These are phyloP conservation scores for Kwoniella pini DNA, from an alignment of 768 basidiomycete genomes.

Conservation along the genomic window DNA sequence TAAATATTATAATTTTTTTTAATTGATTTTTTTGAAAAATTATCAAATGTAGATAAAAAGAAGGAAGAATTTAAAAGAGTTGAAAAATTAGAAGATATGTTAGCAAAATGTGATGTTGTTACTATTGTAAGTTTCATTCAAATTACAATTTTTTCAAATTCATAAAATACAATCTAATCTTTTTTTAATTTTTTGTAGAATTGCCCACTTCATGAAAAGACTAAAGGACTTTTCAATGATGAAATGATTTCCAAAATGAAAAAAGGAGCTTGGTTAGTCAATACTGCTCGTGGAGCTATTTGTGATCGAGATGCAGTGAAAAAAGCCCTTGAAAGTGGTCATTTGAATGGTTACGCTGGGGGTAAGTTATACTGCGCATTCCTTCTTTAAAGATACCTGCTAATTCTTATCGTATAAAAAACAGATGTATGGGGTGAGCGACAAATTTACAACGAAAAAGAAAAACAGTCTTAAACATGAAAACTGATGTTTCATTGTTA, in stretches of 20 bases:
- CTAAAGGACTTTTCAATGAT: constrained; percentile 73
- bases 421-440: constrained; percentile 41
- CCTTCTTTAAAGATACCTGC: too few relatives aligned
- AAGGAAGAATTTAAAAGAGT: constrained; percentile 58
- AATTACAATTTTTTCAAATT: too few relatives aligned
- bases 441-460: too few relatives aligned
- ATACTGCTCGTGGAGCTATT: constrained; percentile 85
- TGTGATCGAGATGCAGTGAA: constrained; percentile 86
- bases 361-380: constrained; percentile 58
- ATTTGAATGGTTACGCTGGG: constrained; percentile 68
- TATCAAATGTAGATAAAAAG: constrained; percentile 5
- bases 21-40: too few relatives aligned
- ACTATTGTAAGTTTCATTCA: constrained; percentile 52
- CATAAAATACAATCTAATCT: too few relatives aligned
- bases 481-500: too few relatives aligned
- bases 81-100: constrained; percentile 71
- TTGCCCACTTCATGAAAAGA: constrained; percentile 71
- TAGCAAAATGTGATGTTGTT: constrained; percentile 51
- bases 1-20: too few relatives aligned
- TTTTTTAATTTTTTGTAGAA: constrained; percentile 33
- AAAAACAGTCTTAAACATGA: too few relatives aligned
- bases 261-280: constrained; percentile 78
- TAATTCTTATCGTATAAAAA: too few relatives aligned
- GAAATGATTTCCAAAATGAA: constrained; percentile 86
- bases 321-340: constrained; percentile 77